Conservation (phyloP, 495 filamentous ascomycete genomes). For the Physcia stellaris region DNA sequence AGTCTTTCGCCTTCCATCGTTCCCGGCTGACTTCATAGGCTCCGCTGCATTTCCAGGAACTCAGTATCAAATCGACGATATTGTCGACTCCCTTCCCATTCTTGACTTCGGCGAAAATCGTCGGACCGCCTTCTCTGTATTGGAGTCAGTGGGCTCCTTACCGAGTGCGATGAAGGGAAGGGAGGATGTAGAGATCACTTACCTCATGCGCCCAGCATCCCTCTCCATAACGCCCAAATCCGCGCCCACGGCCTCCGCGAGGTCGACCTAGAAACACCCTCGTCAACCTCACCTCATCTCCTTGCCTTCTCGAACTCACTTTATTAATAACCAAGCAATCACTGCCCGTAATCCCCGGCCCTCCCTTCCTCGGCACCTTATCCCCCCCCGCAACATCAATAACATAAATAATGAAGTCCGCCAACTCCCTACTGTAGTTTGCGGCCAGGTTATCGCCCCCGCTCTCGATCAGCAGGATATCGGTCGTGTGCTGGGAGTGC, state of each 20-base stretch:
- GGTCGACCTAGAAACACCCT: conserved; percentile 44
- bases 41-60: conserved; percentile 82
- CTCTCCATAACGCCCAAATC: conserved; percentile 91
- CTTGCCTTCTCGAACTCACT: too few species aligned
- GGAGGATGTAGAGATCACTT: not conserved
- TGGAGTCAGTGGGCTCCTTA: conserved; percentile 1
- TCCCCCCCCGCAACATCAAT: conserved; percentile 97
- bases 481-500: conserved; percentile 55
- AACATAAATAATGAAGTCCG: conserved; percentile 96
- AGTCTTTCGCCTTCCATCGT: too few species aligned
- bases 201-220: conserved; percentile 82
- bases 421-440: conserved; percentile 86
- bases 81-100: conserved; percentile 68
- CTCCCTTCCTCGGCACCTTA: conserved; percentile 91
- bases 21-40: conserved; percentile 45
- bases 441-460: conserved; percentile 95
- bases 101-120: conserved; percentile 96
- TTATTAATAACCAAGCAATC: conserved; percentile 93
- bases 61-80: conserved; percentile 78
- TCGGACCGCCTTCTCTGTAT: conserved; percentile 67
- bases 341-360: conserved; percentile 89
- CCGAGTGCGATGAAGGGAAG: not conserved
- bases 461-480: conserved; percentile 80
- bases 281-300: not conserved
- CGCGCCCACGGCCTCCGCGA: conserved; percentile 83